Conservation (phyloP, 2,329 filamentous ascomycete genomes). For the Neurospora sp. region DNA sequence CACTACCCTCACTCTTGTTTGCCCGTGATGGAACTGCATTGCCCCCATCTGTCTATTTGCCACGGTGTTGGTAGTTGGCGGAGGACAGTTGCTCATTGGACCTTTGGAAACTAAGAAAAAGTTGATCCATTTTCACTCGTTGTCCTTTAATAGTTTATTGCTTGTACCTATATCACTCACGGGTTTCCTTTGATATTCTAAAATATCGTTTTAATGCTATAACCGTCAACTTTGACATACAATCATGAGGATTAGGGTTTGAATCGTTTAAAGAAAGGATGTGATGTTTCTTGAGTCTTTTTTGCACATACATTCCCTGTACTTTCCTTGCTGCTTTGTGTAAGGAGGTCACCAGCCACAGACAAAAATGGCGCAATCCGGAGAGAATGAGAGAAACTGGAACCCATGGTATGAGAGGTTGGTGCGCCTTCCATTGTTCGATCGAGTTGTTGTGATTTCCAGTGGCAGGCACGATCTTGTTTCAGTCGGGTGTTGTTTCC, state of each 20-base stretch:
- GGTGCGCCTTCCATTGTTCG: not conserved
- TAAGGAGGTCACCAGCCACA: not conserved
- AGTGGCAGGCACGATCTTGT: not conserved
- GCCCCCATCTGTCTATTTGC: not conserved
- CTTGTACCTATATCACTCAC: not conserved
- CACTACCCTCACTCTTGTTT: not conserved
- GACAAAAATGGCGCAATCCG: not conserved
- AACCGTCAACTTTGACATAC: not conserved
- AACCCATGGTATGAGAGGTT: not conserved
- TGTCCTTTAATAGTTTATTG: not conserved
- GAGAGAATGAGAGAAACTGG: not conserved
- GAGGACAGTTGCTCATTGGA: not conserved
- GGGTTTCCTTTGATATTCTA: not conserved
- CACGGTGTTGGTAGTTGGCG: not conserved
- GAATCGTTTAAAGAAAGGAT: not conserved
- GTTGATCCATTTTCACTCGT: not conserved
- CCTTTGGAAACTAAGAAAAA: not conserved
- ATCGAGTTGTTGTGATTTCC: not conserved
- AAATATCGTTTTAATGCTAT: not conserved
- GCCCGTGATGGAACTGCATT: not conserved
- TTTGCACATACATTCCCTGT: not conserved
- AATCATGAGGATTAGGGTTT: not conserved
- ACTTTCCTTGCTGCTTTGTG: not conserved
- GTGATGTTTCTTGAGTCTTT: not conserved
- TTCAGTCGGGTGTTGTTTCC: not conserved